These are phyloP conservation scores for Teunomyces stri DNA, from an alignment of 805 yeast genomes.

Conservation along the genomic window DNA sequence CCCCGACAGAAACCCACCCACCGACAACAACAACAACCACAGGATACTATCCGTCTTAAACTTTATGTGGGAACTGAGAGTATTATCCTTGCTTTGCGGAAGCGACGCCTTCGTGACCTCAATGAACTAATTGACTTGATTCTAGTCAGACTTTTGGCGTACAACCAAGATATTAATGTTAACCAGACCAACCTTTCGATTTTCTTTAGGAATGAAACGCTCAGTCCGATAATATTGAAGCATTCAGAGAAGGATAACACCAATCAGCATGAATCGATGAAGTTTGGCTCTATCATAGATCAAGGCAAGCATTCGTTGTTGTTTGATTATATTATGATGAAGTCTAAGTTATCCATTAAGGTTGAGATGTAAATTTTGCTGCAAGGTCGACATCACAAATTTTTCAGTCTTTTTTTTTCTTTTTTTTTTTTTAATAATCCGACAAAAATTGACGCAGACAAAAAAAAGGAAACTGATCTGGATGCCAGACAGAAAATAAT, in stretches of 20 bases:
- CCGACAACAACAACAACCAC: not conserved
- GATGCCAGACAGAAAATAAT: not conserved
- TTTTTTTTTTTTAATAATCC: not conserved
- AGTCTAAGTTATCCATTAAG: conserved; percentile 19
- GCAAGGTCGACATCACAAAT: not conserved
- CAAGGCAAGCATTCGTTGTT: conserved; percentile 13
- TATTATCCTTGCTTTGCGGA: conserved; percentile 11
- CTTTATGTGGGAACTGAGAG: conserved; percentile 7
- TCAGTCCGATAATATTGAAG: conserved; percentile 18
- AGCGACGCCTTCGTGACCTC: conserved; percentile 14
- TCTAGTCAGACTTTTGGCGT: conserved; percentile 13
- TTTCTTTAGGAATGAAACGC: conserved; percentile 16
- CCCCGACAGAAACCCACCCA: not conserved
- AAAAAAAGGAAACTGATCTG: not conserved
- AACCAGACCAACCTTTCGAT: conserved; percentile 14
- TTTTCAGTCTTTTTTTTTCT: not conserved
- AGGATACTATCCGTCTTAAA: conserved; percentile 5
- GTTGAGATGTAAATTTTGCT: conserved; percentile 10
- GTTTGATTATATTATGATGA: conserved; percentile 21
- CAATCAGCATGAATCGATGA: not conserved
- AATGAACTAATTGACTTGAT: conserved; percentile 17
- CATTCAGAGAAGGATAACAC: conserved; percentile 7
- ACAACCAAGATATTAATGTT: conserved; percentile 13
- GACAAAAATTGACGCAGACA: not conserved
- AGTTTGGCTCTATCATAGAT: conserved; percentile 1